Conservation (phyloP, 495 filamentous ascomycete genomes). For the Lepraria neglecta region DNA sequence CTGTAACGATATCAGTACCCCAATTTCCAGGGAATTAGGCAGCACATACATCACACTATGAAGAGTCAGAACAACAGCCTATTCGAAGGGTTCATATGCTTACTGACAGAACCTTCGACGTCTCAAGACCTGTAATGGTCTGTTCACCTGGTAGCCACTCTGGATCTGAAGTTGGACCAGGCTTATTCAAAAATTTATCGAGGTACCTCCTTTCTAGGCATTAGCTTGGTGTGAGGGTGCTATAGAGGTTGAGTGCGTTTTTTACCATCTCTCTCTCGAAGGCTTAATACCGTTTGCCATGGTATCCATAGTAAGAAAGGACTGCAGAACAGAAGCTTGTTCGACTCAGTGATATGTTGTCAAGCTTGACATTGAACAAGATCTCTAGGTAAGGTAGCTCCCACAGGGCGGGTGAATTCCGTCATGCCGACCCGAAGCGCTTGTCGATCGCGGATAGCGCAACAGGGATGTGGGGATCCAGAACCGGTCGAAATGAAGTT, state of each 20-base stretch:
- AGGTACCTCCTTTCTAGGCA: constrained; percentile 62
- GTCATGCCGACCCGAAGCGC: constrained; percentile 2
- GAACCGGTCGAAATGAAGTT: neutral
- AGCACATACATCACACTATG: constrained; percentile 44
- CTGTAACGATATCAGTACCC: constrained; percentile 37
- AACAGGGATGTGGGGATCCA: neutral
- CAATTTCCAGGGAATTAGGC: neutral
- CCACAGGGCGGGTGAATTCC: neutral
- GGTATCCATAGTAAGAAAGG: constrained; percentile 18
- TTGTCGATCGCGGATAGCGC: neutral
- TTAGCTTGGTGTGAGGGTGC: neutral
- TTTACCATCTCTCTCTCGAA: constrained; percentile 18
- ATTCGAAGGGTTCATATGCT: constrained; percentile 16
- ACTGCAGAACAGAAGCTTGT: neutral
- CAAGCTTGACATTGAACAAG: too few relatives aligned
- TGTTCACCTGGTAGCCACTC: constrained; percentile 59
- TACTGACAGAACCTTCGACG: constrained; percentile 65
- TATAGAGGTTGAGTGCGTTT: neutral
- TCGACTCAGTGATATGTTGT: too few relatives aligned
- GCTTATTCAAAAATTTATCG: constrained; percentile 64
- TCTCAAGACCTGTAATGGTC: constrained; percentile 53
- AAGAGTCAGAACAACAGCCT: constrained; percentile 27
- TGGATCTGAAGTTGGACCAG: constrained; percentile 71
- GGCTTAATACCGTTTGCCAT: constrained; percentile 8
- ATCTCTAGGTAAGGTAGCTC: too few relatives aligned